Evolutionary conservation across 495 filamentous ascomycete genomes (phyloP).

Genomic region (Chaetomidium leptoderma): DNA sequence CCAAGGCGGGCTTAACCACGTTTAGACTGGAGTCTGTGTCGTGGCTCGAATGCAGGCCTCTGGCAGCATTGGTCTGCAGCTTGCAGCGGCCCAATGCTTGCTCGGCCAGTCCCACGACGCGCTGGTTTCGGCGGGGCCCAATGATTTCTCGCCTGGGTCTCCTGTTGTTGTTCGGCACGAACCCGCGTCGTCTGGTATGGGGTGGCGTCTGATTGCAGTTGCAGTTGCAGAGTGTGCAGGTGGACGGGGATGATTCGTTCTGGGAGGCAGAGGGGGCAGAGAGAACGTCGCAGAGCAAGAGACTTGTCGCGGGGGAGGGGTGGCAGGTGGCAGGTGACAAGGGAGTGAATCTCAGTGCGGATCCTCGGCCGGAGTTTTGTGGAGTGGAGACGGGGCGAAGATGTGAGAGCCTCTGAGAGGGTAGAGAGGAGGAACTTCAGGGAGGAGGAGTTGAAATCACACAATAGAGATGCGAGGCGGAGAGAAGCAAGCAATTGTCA

Average conservation of each 20-base stretch:
- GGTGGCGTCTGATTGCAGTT: constrained; percentile 3
- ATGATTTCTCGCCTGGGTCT: constrained; percentile 22
- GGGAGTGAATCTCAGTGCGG: background rate
- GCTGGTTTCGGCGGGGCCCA: constrained; percentile 29
- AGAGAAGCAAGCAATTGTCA: no score
- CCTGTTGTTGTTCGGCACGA: constrained; percentile 21
- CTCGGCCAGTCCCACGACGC: constrained; percentile 40
- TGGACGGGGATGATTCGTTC: constrained; percentile 25
- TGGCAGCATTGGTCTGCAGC: constrained; percentile 49
- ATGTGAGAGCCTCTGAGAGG: background rate
- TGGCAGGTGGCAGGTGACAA: background rate
- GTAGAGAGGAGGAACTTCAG: no score
- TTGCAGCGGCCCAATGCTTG: constrained; percentile 48
- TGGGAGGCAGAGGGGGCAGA: constrained; percentile 1
- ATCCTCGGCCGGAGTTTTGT: constrained; percentile 9
- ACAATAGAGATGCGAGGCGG: no score
- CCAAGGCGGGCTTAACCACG: constrained; percentile 36
- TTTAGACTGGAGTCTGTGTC: constrained; percentile 45
- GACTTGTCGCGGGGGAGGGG: constrained; percentile 8
- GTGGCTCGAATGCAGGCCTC: constrained; percentile 58
- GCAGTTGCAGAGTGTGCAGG: constrained; percentile 15
- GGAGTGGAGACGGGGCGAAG: constrained; percentile 8
- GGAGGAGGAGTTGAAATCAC: no score
- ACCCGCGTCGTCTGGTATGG: constrained; percentile 9
- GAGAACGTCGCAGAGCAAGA: background rate